Base-by-base conservation (phyloP, 2,329 filamentous ascomycete genomes). In the Botrytis sinoallii region DNA sequence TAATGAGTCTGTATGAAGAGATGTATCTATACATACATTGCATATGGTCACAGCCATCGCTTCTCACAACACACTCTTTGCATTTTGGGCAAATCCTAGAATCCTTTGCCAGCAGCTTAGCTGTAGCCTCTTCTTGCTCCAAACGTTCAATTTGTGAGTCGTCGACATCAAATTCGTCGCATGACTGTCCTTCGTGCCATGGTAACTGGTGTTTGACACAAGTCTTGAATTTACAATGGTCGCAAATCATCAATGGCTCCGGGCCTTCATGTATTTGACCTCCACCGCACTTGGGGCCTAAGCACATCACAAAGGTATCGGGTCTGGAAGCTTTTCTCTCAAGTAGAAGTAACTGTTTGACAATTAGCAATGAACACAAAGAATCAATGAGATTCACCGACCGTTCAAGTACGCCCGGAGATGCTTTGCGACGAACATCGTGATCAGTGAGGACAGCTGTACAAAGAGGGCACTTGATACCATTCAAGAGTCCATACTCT, bases 101-200 rank as follows among this genome's bases (percentile, higher is more conserved):
- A 20, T 75, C 64, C 38, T 76, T 64, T 10, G 77, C 75, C n/a
- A 79, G 71, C 1, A 78, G 42, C 44, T 76, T 78, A 16, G 77
- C 78, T 2, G 78, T 78, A 18, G 77, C 77, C 67, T 78, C 77
- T 22, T 74, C 77, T 20, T 76, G 69, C 65, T 78, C 77, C n/a
- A 78, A 64, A 18, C 78, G 77, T 67, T 78, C 76, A 22, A 79
- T 75, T 48, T 78, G 76, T 0, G 66, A 71, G n/a, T 76, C 75
- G 2, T 76, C 72, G 25, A 52, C 61, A 48, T 79, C 78, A 35
- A 77, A 79, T 12, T 78, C 77, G 8, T 75, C 75, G 55, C 78
- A 79, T 1, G 77, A 75, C n/a, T 63, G 52, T 5, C 76, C 76
- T 59, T 75, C 72, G 42, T 79, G 78, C 77, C 77, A 79, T 12